Base-by-base conservation (phyloP, 2,329 filamentous ascomycete species). In the Neofusicoccum umdonicola region DNA sequence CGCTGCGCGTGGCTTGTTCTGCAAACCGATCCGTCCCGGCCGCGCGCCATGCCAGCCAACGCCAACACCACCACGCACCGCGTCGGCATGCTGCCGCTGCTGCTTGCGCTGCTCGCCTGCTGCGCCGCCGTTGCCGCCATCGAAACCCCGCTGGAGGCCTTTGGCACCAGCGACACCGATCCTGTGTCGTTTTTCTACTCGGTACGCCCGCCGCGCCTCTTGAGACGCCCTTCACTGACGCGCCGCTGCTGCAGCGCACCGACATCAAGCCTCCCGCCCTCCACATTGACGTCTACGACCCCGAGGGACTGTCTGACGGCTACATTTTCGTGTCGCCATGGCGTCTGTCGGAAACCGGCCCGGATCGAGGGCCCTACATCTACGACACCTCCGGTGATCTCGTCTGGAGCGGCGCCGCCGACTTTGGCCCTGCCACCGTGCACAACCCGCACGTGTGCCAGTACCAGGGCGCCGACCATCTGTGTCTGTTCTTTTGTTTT, bases 311-410 rank as follows among this genome's bases (percentile, higher is more conserved):
- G 35, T 39, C 35, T 12, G 35, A 39, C 35, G 82, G 82, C 17
- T 84, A 83, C 69, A 80, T 83, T 48, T 84, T 84, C 67, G 72
- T 84, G 45, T 79, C 80, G 17, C 82, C 82, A 0, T 84, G 83
- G 67, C 35, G 35, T 1, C 35, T 39, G 8, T 39, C 35, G 35
- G 44, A 47, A 3, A 76, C 82, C 44, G 77, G 80, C 35, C 70
- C 78, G 62, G 82, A 83, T 66, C 77, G 81, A 6, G 81, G 80
- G 1, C 79, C 82, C 8, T 82, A 84, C 68, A 84, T 84, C 35
- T 84, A 82, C 68, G 82, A 84, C 69, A 82, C n/a, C 17, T 13
- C 44, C n/a, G 44, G 44, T 3, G 67, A 84, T 63, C 73, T 84
- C 66, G 76, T 84, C 50, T 84, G 81, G 78, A 81, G 78, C 22